Evolutionary conservation across 768 basidiomycete genomes (phyloP).

Genomic region (Boletus edulis): DNA sequence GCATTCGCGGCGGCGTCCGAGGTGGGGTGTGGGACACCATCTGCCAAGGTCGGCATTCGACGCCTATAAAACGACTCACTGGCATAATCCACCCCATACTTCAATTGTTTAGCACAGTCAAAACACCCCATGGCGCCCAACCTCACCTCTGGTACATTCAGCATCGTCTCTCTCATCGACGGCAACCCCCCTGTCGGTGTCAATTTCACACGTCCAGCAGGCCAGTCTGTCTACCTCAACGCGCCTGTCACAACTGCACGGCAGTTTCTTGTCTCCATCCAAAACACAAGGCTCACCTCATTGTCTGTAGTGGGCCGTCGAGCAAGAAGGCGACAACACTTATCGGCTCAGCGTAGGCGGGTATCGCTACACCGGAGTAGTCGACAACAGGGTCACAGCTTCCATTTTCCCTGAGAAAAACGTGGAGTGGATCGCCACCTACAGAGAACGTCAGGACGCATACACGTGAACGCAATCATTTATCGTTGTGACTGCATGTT

Average conservation of each 20-base stretch:
- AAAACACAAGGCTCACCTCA: background rate
- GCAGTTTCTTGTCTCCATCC: background rate
- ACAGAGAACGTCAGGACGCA: background rate
- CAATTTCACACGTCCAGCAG: background rate
- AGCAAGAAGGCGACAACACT: background rate
- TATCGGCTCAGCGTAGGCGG: background rate
- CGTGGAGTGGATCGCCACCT: background rate
- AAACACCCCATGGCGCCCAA: background rate
- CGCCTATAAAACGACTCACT: background rate
- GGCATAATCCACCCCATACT: background rate
- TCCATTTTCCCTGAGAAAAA: background rate
- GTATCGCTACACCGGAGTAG: background rate
- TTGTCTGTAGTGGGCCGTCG: background rate
- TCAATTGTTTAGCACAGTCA: background rate
- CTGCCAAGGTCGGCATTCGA: background rate
- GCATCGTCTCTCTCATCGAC: background rate
- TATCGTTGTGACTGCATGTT: background rate
- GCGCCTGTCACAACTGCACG: background rate
- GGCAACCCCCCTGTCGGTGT: background rate
- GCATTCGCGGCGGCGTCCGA: too few species aligned
- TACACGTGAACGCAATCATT: background rate
- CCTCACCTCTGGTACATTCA: background rate
- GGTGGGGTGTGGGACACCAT: background rate
- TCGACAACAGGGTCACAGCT: background rate
- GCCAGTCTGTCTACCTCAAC: background rate